Percentiles rank a stretch among this genome's conserved stretches.
Conservation (phyloP, 257 asterid species). For the Fraxinus cuspidata region DNA sequence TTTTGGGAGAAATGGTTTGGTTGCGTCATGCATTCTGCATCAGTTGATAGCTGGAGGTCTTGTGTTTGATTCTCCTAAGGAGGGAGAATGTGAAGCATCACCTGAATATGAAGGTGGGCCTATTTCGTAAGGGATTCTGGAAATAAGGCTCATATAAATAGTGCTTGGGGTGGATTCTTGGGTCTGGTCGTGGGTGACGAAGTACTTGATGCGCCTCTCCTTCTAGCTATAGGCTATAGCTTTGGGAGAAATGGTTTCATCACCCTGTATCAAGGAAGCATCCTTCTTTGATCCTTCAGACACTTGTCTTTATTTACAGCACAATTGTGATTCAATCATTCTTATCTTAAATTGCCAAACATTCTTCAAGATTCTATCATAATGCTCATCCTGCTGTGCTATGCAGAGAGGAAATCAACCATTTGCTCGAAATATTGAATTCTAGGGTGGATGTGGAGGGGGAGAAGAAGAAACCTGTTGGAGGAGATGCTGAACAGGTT, state of each 20-base stretch:
- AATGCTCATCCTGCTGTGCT: constrained; percentile 9
- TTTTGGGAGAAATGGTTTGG: neutral
- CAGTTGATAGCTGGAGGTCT: neutral
- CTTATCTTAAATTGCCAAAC: neutral
- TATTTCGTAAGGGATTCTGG: neutral
- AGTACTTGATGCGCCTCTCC: neutral
- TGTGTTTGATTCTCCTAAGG: neutral
- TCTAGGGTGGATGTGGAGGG: constrained; percentile 47
- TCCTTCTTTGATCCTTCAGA: neutral
- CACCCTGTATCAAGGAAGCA: neutral
- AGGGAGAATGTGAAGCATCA: neutral
- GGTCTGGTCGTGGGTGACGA: neutral
- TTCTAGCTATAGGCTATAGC: neutral
- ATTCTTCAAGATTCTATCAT: neutral
- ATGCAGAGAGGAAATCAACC: constrained; percentile 73
- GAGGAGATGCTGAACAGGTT: constrained; percentile 39
- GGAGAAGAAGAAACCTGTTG: constrained; percentile 43
- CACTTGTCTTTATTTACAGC: constrained; percentile 3
- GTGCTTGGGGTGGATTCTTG: neutral
- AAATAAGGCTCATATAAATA: neutral
- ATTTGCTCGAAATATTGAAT: constrained; percentile 60
- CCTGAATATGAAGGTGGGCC: neutral
- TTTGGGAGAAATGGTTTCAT: neutral
- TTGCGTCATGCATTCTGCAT: neutral
- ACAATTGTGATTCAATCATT: constrained; percentile 7